Conservation (phyloP, 768 basidiomycete genomes). For the Pisolithus albus region DNA sequence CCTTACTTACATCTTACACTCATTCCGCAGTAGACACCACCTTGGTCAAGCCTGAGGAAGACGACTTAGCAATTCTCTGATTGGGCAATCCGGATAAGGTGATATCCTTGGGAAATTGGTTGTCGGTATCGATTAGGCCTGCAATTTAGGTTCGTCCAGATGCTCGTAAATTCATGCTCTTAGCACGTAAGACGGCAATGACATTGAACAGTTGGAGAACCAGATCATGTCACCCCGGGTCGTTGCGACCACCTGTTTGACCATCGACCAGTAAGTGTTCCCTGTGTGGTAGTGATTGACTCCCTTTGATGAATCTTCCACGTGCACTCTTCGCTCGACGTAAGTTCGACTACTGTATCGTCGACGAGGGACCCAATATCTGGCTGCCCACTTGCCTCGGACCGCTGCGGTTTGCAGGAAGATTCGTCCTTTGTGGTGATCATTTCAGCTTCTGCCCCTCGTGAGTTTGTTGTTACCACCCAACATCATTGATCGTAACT, state of each 20-base stretch:
- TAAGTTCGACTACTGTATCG: constrained; percentile 92
- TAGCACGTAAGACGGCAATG: constrained; percentile 44
- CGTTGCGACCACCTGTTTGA: constrained; percentile 92
- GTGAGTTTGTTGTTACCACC: constrained; percentile 35
- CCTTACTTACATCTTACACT: constrained; percentile 88
- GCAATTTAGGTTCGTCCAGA: constrained; percentile 70
- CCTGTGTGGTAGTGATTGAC: constrained; percentile 2
- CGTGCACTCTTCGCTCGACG: constrained; percentile 83
- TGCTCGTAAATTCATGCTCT: constrained; percentile 64
- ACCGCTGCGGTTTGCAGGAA: constrained; percentile 83
- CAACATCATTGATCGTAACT: neutral
- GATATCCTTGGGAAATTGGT: constrained; percentile 3
- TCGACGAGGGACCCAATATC: constrained; percentile 97
- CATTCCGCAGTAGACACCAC: constrained; percentile 99
- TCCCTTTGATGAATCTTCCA: neutral
- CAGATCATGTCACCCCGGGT: constrained; percentile 85
- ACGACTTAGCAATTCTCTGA: constrained; percentile 70
- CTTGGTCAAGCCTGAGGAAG: constrained; percentile 66
- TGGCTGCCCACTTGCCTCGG: constrained; percentile 94
- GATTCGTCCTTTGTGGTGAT: constrained; percentile 92
- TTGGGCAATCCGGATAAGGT: constrained; percentile 93
- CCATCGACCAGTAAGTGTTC: constrained; percentile 80
- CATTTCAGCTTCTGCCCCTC: constrained; percentile 94
- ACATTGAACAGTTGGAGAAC: constrained; percentile 80
- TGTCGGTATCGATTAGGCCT: constrained; percentile 1